Base-by-base conservation (phyloP, 306 rosid species). In the Luffa aegyptiaca region DNA sequence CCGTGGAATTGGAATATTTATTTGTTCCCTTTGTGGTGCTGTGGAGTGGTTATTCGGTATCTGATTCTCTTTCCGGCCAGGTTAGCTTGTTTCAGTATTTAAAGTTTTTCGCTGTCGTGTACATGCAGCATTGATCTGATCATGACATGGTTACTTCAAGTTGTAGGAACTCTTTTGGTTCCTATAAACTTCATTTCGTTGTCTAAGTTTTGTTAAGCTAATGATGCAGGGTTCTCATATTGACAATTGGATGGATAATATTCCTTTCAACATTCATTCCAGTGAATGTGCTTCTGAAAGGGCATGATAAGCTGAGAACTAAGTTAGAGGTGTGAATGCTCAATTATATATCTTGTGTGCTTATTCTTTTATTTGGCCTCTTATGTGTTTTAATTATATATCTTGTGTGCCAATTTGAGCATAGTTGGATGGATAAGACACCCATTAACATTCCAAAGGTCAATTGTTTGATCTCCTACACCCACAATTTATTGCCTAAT, bases 1-100 rank as follows among this genome's bases (percentile, higher is more conserved):
- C 97, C 96, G 10, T 95, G 97, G 97, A 91, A 92, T 84, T 95
- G 97, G 99, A 95, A 95, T 88, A 52, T 93, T 36, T 95, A 95
- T 84, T 85, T 95, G 89, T 95, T 95, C 83, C 99, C 99, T 37
- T 76, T 91, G 79, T 95, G 99, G 99, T 95, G 99, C 92, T 87
- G 26, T n/a, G 99, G 99, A 46, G 97, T 92, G 18, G 86, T 91
- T 59, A 55, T 93, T 84, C 93, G 99, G 21, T 95, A 95, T 87
- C 80, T 93, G 85, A 55, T 95, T 84, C 76, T 92, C 72, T 93
- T 92, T 81, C 99, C 99, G 21, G 46, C 81, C 36, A 92, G 97
- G 99, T 95, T 81, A 62, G 91, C 81, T 64, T 59, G 75, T 75
- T 8, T 61, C 61, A 6, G 52, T 81, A 51, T 75, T 12, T 20